Conservation (phyloP, 2,329 filamentous ascomycete genomes). For the Colletotrichum coccodes region DNA sequence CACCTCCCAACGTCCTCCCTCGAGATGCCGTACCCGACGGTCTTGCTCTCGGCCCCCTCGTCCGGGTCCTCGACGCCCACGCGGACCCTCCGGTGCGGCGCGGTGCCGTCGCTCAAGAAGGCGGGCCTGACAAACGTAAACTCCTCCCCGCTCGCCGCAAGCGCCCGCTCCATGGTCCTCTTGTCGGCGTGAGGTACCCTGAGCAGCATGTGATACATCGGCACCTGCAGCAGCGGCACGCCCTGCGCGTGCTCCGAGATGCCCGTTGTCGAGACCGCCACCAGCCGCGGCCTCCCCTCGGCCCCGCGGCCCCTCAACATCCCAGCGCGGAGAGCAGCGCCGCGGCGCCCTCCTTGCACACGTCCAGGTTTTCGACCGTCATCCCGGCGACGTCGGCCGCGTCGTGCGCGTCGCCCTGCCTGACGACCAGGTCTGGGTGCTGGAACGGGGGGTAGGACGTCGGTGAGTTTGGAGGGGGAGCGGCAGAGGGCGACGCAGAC, state of each 20-base stretch:
- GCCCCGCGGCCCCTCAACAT: slow-evolving; percentile 35
- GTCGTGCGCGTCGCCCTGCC: slow-evolving; percentile 50
- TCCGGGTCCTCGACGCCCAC: slow-evolving; percentile 52
- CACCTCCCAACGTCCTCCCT: slow-evolving; percentile 59
- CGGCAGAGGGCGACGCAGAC: slow-evolving; percentile 53
- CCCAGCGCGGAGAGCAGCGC: slow-evolving; percentile 46
- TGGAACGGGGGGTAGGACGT: slow-evolving; percentile 40
- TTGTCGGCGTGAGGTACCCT: slow-evolving; percentile 59
- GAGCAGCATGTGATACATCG: slow-evolving; percentile 55
- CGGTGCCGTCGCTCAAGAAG: slow-evolving; percentile 44
- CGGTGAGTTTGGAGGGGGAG: slow-evolving; percentile 50
- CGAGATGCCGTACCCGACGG: slow-evolving; percentile 58
- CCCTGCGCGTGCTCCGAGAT: slow-evolving; percentile 49
- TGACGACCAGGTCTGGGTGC: slow-evolving; percentile 47
- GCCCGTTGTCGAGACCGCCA: slow-evolving; percentile 52
- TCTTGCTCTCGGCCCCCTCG: slow-evolving; percentile 43
- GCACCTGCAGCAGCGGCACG: slow-evolving; percentile 52
- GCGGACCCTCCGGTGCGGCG: slow-evolving; percentile 41
- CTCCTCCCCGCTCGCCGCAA: slow-evolving; percentile 42
- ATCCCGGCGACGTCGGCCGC: slow-evolving; percentile 42
- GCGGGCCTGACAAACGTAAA: slow-evolving; percentile 52
- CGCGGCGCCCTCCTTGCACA: slow-evolving; percentile 51
- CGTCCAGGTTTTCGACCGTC: slow-evolving; percentile 47
- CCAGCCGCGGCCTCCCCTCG: slow-evolving; percentile 44
- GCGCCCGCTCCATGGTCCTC: slow-evolving; percentile 52